phyloP scores from a whole-genome alignment of 2,329 filamentous ascomycete genomes.

The Ilyonectria sp. region DNA sequence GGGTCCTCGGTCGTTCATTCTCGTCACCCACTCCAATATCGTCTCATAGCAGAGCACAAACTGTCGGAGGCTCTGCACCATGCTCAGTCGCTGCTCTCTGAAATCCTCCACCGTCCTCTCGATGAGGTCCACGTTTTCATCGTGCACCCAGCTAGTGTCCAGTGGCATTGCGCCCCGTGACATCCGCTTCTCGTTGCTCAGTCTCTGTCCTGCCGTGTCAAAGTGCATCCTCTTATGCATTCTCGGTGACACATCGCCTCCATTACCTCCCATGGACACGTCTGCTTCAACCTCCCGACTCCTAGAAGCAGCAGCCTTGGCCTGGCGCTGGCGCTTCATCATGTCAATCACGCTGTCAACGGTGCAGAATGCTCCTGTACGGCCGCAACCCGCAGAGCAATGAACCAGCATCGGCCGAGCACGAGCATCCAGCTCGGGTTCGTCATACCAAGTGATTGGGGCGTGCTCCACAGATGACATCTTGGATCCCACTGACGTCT shows the following conservation, averaged over 20 bases:
- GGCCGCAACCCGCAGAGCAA: slow-evolving; percentile 95
- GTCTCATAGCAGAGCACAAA: slow-evolving; percentile 98
- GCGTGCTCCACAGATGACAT: slow-evolving; percentile 47
- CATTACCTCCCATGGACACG: slow-evolving; percentile 59
- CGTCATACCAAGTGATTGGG: slow-evolving; percentile 66
- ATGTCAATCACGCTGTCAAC: slow-evolving; percentile 97
- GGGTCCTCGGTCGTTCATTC: slow-evolving; percentile 58
- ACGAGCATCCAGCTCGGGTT: slow-evolving; percentile 69
- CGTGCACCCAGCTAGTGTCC: slow-evolving; percentile 76
- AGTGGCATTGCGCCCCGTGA: slow-evolving; percentile 37
- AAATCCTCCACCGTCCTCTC: slow-evolving; percentile 93
- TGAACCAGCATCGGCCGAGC: slow-evolving; percentile 88
- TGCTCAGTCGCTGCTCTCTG: slow-evolving; percentile 88
- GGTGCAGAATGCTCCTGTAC: slow-evolving; percentile 96
- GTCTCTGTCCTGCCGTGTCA: slow-evolving; percentile 33
- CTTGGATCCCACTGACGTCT: slow-evolving; percentile 56
- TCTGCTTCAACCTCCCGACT: slow-evolving; percentile 59
- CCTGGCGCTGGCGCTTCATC: slow-evolving; percentile 85
- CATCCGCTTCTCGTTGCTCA: slow-evolving; percentile 34
- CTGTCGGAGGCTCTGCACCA: slow-evolving; percentile 95
- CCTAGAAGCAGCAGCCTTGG: slow-evolving; percentile 45
- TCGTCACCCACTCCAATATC: slow-evolving; percentile 85
- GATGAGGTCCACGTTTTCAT: slow-evolving; percentile 83
- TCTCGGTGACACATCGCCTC: slow-evolving; percentile 49
- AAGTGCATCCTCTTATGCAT: slow-evolving; percentile 46